Percentiles rank a stretch among this genome's conserved stretches.
Conservation (phyloP, 352 stramenopile species). For the Phytophthora citrophthora region DNA sequence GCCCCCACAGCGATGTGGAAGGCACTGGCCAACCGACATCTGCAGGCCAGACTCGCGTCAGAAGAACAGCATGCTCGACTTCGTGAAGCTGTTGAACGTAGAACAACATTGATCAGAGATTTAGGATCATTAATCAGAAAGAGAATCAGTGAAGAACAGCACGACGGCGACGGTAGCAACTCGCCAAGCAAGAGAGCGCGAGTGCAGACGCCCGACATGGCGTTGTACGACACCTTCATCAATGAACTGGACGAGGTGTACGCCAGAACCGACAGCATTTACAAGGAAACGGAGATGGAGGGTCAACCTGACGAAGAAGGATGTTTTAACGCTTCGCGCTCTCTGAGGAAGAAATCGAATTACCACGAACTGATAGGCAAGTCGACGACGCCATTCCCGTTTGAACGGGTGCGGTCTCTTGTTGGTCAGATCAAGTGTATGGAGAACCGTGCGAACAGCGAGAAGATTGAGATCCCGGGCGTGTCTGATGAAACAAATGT, state of each 20-base stretch:
- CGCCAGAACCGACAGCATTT: conserved; percentile 23
- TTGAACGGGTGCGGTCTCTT: conserved; percentile 12
- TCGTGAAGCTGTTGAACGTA: conserved; percentile 16
- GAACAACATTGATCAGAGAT: conserved; percentile 19
- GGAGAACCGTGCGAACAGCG: conserved; percentile 19
- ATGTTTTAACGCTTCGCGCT: neutral
- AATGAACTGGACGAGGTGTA: conserved; percentile 38
- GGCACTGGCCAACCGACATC: conserved; percentile 20
- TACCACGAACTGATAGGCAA: conserved; percentile 28
- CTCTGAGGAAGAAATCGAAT: neutral
- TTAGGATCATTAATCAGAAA: conserved; percentile 25
- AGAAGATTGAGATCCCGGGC: conserved; percentile 19
- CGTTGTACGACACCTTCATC: conserved; percentile 30
- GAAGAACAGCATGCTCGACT: conserved; percentile 30
- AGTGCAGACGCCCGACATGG: conserved; percentile 16
- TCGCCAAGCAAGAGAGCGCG: conserved; percentile 13
- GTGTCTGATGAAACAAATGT: conserved; percentile 33
- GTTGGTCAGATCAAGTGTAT: conserved; percentile 11
- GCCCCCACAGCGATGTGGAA: conserved; percentile 21
- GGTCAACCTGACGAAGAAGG: neutral
- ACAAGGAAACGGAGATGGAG: conserved; percentile 1
- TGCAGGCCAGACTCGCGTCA: conserved; percentile 22
- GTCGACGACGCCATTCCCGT: conserved; percentile 22
- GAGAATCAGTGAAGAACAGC: conserved; percentile 26
- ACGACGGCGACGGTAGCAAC: neutral